Base-by-base conservation (phyloP, 306 rosid species). In the Mimosa bimucronata region DNA sequence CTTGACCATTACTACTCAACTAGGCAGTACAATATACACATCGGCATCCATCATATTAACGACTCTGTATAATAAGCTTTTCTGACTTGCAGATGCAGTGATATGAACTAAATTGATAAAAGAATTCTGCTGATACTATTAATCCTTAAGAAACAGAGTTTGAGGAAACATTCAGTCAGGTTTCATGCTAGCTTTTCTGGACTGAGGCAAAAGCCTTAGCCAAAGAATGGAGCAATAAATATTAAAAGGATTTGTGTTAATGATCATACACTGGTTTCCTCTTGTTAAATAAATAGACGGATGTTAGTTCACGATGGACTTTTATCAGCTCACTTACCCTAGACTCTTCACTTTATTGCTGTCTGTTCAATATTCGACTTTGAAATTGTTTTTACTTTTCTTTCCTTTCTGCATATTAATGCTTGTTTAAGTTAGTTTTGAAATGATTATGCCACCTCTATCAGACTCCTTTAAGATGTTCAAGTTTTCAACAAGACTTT, bases 351-450 rank as follows among this genome's bases (percentile, higher is more conserved):
- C 23, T 18, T 48, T 71, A 13, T 13, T 53, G 16, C 53, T 62
- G 25, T 30, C 15, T 12, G 21, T 64, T 76, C 48, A 44, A 48
- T 72, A 73, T 62, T 61, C 31, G 58, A 62, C 64, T 50, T 2
- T 18, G 57, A 77, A 62, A 50, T 60, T 55, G 19, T 26, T 66
- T 64, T 77, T 10, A 7, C 42, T 57, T 48, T 25, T 64, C 62
- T 52, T 79, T 48, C 50, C 37, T 79, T 82, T 79, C 40, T 82
- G 78, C 70, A 76, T 76, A 53, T 66, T 79, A 67, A 57, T 77
- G 31, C 69, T 67, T 5, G 62, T 50, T 46, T 38, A 75, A 40
- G 30, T 72, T 31, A 37, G 30, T 40, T 45, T n/a, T 16, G 3
- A n/a, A 31, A 58, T 34, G 45, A n/a, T 29, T 45, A 45, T 71